Conservation (phyloP, 2,329 filamentous ascomycete species). For the Aureobasidium sp. region DNA sequence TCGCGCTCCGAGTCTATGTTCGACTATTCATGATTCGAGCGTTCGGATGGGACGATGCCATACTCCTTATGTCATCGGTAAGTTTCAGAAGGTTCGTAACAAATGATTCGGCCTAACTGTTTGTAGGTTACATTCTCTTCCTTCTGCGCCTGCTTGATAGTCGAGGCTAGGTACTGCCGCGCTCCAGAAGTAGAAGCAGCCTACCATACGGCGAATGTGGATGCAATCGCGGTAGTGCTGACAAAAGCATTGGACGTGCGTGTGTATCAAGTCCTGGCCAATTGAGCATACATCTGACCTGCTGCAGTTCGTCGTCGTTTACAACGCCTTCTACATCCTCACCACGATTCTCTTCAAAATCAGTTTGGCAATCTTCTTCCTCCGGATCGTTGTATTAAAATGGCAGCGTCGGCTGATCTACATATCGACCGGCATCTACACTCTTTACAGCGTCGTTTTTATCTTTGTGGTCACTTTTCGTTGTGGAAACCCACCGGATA, state of each 20-base stretch:
- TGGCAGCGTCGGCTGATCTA: constrained; percentile 16
- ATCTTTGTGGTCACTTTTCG: constrained; percentile 8
- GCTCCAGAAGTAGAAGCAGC: not conserved
- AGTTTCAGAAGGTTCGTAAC: not conserved
- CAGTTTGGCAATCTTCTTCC: constrained; percentile 18
- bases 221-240: not conserved
- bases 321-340: constrained; percentile 13
- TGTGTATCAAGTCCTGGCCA: not conserved
- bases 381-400: constrained; percentile 13
- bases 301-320: not conserved
- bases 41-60: constrained; percentile 18
- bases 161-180: not conserved
- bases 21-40: constrained; percentile 13
- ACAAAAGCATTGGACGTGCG: constrained; percentile 4
- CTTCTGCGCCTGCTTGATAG: not conserved
- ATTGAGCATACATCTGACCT: not conserved
- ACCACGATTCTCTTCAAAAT: constrained; percentile 18
- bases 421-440: not conserved
- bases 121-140: not conserved
- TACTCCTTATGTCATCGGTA: constrained; percentile 14
- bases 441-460: not conserved
- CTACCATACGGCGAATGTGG: not conserved
- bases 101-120: not conserved
- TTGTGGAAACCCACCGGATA: not conserved
- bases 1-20: constrained; percentile 14